Evolutionary conservation across 2,329 filamentous ascomycete genomes (phyloP), one percentile per base, ranked within the genome.

Genomic region (Colletotrichum simmondsii): DNA sequence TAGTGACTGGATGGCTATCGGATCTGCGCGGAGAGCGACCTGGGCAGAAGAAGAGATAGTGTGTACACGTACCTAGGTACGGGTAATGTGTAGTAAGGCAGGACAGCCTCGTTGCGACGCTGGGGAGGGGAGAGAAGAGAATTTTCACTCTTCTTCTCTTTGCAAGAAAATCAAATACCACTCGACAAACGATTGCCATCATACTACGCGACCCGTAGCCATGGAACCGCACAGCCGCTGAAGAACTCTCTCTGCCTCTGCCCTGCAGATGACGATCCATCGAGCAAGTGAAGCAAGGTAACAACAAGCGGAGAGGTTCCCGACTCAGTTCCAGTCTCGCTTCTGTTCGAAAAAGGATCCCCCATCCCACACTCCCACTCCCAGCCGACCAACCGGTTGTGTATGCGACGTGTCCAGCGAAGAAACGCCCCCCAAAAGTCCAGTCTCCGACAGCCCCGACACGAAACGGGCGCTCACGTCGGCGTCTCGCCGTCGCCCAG

Each of bases 381-480:
- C 19, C 42, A n/a, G 42, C 42, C 42, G 42, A 49, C 16, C 19
- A 49, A 49, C 19, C 54, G 19, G 62, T 32, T 22, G 49, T 56
- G 53, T 59, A 65, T 58, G 67, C 67, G 32, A 46, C 63, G 28
- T 22, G 63, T 24, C 68, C 42, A 28, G 64, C 30, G 37, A 63
- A 42, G 16, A 42, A 42, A 32, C 65, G 28, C 19, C 14, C 58
- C 58, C 42, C 14, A 19, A 42, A 12, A 35, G 32, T 35, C 4
- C 32, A 35, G 37, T 42, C 37, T 53, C 35, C 30, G 52, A 42
- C 62, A 35, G 19, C n/a, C 26, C 64, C 65, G 69, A 72, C 65
- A 63, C 64, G 42, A 42, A 32, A 59, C 37, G 53, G 64, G 69
- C 65, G 35, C 53, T 37, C 37, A 66, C 60, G 71, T 73, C 71